Conservation (phyloP, 352 stramenopile species). For the Pythium brachiatum region DNA sequence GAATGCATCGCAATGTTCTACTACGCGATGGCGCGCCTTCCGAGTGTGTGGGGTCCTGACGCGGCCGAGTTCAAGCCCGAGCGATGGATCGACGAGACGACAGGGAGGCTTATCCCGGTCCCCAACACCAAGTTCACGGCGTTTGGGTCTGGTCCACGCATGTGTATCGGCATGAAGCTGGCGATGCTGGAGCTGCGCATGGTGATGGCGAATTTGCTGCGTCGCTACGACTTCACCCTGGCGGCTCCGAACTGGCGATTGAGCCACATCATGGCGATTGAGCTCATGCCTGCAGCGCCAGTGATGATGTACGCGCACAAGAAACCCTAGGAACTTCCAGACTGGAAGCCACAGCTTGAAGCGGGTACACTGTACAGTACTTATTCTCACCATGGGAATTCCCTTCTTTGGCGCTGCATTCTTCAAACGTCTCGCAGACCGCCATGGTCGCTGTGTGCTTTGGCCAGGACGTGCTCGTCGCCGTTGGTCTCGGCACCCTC, state of each 20-base stretch:
- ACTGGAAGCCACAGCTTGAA: too few relatives aligned
- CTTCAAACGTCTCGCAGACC: too few relatives aligned
- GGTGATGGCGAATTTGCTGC: slow-evolving; percentile 14
- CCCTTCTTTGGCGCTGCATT: too few relatives aligned
- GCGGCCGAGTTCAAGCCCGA: slow-evolving; percentile 53
- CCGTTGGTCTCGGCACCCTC: background rate
- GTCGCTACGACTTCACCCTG: slow-evolving; percentile 5
- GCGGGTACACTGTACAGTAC: too few relatives aligned
- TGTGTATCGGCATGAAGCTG: slow-evolving; percentile 42
- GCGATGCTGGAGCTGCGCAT: slow-evolving; percentile 26
- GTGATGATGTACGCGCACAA: background rate
- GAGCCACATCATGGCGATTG: slow-evolving; percentile 8
- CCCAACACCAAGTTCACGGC: slow-evolving; percentile 27
- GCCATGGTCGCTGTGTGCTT: background rate
- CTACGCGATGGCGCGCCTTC: slow-evolving; percentile 32
- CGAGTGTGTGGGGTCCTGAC: slow-evolving; percentile 42
- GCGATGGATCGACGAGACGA: slow-evolving; percentile 38
- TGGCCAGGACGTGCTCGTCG: background rate
- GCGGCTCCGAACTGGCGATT: slow-evolving; percentile 1
- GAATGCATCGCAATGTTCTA: slow-evolving; percentile 18
- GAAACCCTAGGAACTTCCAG: too few relatives aligned
- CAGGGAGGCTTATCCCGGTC: slow-evolving; percentile 1
- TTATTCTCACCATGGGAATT: too few relatives aligned
- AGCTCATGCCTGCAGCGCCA: slow-evolving; percentile 3
- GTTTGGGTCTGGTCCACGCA: slow-evolving; percentile 43